These are phyloP conservation scores for Antarctomyces pellizariae DNA, from an alignment of 495 filamentous ascomycete genomes.

Conservation along the genomic window DNA sequence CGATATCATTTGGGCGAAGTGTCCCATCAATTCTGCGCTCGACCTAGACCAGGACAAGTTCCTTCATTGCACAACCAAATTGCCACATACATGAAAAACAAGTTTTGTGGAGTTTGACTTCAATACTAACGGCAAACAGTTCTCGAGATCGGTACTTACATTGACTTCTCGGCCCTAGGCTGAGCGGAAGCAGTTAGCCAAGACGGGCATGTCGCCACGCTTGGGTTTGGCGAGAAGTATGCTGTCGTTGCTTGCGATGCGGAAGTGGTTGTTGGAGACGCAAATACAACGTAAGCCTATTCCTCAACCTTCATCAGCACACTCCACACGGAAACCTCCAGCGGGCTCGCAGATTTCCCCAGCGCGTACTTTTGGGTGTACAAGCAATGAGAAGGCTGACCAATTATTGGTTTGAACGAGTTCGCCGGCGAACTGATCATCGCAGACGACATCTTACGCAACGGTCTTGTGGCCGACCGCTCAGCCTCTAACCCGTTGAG, in stretches of 20 bases:
- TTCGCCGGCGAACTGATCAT: constrained; percentile 16
- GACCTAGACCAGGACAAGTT: too few species aligned
- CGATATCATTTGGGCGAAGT: too few species aligned
- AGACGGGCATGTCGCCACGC: constrained; percentile 16
- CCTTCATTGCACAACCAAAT: too few species aligned
- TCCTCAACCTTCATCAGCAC: too few species aligned
- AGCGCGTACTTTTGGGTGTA: too few species aligned
- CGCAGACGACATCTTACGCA: constrained; percentile 17
- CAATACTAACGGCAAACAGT: constrained; percentile 6
- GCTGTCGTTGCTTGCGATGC: constrained; percentile 11
- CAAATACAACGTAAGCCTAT: constrained; percentile 14
- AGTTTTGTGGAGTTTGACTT: not conserved
- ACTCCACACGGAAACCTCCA: too few species aligned
- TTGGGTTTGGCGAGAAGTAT: constrained; percentile 14
- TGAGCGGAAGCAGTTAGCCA: constrained; percentile 15
- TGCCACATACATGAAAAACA: too few species aligned
- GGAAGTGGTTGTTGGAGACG: constrained; percentile 15
- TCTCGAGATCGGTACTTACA: constrained; percentile 17
- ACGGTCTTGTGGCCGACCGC: constrained; percentile 14
- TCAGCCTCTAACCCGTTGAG: constrained; percentile 13
- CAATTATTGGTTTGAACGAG: too few species aligned
- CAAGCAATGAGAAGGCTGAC: too few species aligned
- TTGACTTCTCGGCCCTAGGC: constrained; percentile 16
- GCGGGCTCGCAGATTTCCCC: too few species aligned
- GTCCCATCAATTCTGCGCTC: too few species aligned